Conservation (phyloP, 805 yeast genomes). For the Metschnikowia hibisci region DNA sequence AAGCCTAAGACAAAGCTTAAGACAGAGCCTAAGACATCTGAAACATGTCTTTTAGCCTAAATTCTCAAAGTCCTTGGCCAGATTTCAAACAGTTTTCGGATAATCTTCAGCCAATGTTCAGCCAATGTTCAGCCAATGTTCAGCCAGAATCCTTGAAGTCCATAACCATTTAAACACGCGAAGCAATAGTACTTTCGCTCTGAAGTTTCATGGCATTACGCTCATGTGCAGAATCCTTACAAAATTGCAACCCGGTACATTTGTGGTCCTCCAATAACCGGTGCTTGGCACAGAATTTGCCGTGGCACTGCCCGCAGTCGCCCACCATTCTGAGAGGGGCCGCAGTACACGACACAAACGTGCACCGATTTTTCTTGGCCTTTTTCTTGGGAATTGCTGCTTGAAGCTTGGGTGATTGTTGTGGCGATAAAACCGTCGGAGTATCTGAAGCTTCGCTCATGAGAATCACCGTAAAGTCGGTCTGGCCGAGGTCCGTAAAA, state of each 20-base stretch:
- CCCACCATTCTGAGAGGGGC: slow-evolving; percentile 69
- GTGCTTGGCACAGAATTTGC: slow-evolving; percentile 84
- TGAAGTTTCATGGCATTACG: slow-evolving; percentile 79
- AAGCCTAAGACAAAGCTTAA: too few species aligned
- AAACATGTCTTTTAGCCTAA: too few species aligned
- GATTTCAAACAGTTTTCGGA: too few species aligned
- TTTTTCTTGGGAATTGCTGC: slow-evolving; percentile 22
- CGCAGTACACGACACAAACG: slow-evolving; percentile 58
- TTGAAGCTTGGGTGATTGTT: slow-evolving; percentile 16
- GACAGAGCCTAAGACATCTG: too few species aligned
- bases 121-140: too few species aligned
- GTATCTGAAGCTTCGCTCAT: slow-evolving; percentile 27
- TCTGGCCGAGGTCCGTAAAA: slow-evolving; percentile 8
- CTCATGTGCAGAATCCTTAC: slow-evolving; percentile 81
- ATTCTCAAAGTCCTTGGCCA: too few species aligned
- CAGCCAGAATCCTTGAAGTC: too few species aligned
- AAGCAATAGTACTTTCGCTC: slow-evolving; percentile 76
- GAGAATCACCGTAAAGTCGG: slow-evolving; percentile 21
- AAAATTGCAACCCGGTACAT: slow-evolving; percentile 71
- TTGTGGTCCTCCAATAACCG: slow-evolving; percentile 80
- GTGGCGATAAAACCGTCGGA: slow-evolving; percentile 19
- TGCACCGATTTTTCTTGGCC: slow-evolving; percentile 44
- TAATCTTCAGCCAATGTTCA: too few species aligned
- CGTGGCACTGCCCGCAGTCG: slow-evolving; percentile 78
- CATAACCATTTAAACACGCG: slow-evolving; percentile 10